phyloP scores from a whole-genome alignment of 805 yeast genomes.

The Kazachstania viticola region DNA sequence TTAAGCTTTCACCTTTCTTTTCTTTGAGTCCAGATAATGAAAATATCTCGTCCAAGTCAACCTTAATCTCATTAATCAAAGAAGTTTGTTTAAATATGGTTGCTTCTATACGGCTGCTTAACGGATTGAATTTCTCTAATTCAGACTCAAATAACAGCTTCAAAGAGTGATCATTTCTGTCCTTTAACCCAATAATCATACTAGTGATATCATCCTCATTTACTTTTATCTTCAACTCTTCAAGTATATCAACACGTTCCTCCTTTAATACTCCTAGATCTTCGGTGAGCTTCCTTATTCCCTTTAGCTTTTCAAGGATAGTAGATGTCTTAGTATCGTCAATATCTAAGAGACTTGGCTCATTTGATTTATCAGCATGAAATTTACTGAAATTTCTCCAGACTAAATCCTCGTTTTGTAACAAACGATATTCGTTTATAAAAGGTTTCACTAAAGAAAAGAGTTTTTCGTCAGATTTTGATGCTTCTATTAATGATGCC shows the following conservation, averaged over 20 bases:
- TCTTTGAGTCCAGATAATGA: conserved; percentile 35
- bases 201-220: conserved; percentile 81
- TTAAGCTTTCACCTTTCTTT: conserved; percentile 29
- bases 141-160: conserved; percentile 56
- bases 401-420: conserved; percentile 35
- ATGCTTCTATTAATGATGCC: conserved; percentile 49
- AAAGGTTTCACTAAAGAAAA: conserved; percentile 35
- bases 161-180: conserved; percentile 45
- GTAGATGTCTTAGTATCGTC: conserved; percentile 36
- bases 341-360: conserved; percentile 50
- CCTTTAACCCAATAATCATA: conserved; percentile 53
- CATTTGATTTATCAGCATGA: conserved; percentile 5
- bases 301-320: conserved; percentile 31
- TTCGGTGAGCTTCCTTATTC: conserved; percentile 45
- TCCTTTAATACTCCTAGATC: conserved; percentile 51
- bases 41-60: conserved; percentile 35
- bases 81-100: conserved; percentile 55
- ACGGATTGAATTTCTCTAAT: conserved; percentile 62
- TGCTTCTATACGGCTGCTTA: conserved; percentile 52
- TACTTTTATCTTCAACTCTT: conserved; percentile 55
- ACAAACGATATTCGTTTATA: conserved; percentile 31
- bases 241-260: conserved; percentile 50
- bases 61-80: conserved; percentile 36
- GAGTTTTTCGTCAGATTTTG: conserved; percentile 45
- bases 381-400: conserved; percentile 27